Conservation (phyloP, 345 rosid genomes). For the Lepidium sativum region DNA sequence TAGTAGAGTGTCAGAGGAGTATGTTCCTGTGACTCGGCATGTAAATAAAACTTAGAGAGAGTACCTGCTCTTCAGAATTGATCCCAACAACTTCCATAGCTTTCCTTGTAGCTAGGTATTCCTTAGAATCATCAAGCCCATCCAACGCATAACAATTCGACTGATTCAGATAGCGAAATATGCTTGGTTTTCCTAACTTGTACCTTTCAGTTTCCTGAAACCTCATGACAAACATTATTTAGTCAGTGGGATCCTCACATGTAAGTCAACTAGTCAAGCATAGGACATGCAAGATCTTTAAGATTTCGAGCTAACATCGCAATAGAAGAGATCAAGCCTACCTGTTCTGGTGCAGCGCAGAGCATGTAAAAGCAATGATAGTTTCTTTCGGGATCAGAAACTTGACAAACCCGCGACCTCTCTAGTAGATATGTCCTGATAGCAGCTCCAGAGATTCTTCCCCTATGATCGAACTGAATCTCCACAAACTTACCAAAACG, state of each 20-base stretch:
- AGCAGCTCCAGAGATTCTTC: slow-evolving; percentile 97
- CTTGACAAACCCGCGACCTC: slow-evolving; percentile 98
- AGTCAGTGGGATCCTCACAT: background rate
- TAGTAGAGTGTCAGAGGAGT: slow-evolving; percentile 21
- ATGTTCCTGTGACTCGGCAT: background rate
- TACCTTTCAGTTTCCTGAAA: slow-evolving; percentile 64
- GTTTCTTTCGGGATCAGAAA: slow-evolving; percentile 97
- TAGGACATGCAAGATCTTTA: background rate
- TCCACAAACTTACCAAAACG: slow-evolving; percentile 99
- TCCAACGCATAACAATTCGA: slow-evolving; percentile 77
- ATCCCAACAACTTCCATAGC: slow-evolving; percentile 97
- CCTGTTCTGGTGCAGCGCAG: slow-evolving; percentile 88
- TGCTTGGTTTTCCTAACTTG: slow-evolving; percentile 73
- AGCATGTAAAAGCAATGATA: slow-evolving; percentile 99
- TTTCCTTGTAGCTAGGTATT: slow-evolving; percentile 65
- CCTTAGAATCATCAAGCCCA: slow-evolving; percentile 73
- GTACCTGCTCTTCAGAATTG: slow-evolving; percentile 69
- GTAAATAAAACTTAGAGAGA: slow-evolving; percentile 2
- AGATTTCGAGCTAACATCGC: background rate
- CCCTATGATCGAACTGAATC: slow-evolving; percentile 74
- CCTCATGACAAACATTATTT: background rate
- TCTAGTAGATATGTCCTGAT: slow-evolving; percentile 91
- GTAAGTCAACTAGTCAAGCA: background rate
- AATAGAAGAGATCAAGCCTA: slow-evolving; percentile 23
- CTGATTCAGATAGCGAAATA: slow-evolving; percentile 83